Percentiles rank a stretch among this genome's conserved stretches.
Evolutionary conservation across 805 yeast genomes (phyloP).

Genomic region (Suhomyces xylopsoci): DNA sequence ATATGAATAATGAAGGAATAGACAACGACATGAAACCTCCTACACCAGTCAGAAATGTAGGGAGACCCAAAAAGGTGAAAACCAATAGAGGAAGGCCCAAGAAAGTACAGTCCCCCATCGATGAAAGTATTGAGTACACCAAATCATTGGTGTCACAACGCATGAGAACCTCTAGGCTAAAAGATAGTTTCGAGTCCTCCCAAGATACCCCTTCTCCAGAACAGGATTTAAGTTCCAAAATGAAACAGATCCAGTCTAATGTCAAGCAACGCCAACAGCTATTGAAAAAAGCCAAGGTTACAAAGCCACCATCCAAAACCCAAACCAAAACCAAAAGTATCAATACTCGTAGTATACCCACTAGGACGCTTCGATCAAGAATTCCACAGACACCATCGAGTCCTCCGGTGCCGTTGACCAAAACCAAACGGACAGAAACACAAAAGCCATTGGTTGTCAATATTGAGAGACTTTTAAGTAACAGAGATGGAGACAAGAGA

Average conservation of each 20-base stretch:
- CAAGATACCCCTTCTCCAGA: neutral
- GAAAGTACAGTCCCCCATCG: neutral
- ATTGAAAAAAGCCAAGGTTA: neutral
- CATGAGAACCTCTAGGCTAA: constrained; percentile 1
- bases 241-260: neutral
- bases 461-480: constrained; percentile 25
- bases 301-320: neutral
- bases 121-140: constrained; percentile 8
- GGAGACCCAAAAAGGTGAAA: constrained; percentile 5
- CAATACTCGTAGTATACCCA: too few relatives aligned
- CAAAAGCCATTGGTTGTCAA: constrained; percentile 30
- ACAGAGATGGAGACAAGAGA: constrained; percentile 21
- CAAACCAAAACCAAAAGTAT: neutral
- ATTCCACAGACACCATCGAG: neutral
- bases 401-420: constrained; percentile 12
- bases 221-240: neutral
- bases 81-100: constrained; percentile 1
- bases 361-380: neutral
- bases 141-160: constrained; percentile 7
- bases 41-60: neutral
- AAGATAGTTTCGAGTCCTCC: neutral
- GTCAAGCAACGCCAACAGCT: neutral
- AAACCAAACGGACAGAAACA: constrained; percentile 16
- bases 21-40: neutral
- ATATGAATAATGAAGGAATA: neutral